Evolutionary conservation across 371 early-diverging fungal species (phyloP), one percentile per base, ranked within the genome.

Genomic region (Thermomucor indicae-seudaticae): DNA sequence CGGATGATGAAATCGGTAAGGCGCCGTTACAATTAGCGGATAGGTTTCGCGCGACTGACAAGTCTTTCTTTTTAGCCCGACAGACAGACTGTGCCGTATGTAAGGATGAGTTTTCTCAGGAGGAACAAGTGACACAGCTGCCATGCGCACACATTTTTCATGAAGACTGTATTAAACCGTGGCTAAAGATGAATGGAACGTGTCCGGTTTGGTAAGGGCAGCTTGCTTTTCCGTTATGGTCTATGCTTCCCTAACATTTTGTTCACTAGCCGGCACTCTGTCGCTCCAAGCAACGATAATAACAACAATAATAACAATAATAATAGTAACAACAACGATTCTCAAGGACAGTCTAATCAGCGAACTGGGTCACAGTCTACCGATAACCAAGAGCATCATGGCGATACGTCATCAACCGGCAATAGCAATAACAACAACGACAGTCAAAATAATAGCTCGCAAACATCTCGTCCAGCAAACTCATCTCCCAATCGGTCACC

Each of bases 101-200:
- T 70, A 86, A 90, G 62, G 91, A 90, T 28, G 84, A 83, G 42
- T 91, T 88, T 68, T 66, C 61, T 24, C n/a, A 47, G 22, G 65
- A 64, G 23, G 81, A 90, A 53, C 47, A 67, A 41, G 79, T 82
- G 23, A 62, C 79, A 43, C 54, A 68, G 47, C 67, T 96, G 46
- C 89, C 89, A 4, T 96, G 96, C 70, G 70, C 70, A 22, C 96
- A 96, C 55, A 56, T 83, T 31, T 95, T 89, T 61, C 96, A 96
- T 56, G 73, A 75, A 28, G 88, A 86, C 4, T 96, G 96, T 65
- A 86, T 95, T 40, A 86, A 88, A 43, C 85, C 84, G 39, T 96
- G 96, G 96, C 81, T 96, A 30, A 86, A 85, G 53, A 73, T 84
- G 48, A 90, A 86, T 51, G 84, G 87, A 8, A 89, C 92, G 4